These are phyloP conservation scores for Candida mesenterica DNA, from an alignment of 1,139 yeast species.

Conservation along the genomic window DNA sequence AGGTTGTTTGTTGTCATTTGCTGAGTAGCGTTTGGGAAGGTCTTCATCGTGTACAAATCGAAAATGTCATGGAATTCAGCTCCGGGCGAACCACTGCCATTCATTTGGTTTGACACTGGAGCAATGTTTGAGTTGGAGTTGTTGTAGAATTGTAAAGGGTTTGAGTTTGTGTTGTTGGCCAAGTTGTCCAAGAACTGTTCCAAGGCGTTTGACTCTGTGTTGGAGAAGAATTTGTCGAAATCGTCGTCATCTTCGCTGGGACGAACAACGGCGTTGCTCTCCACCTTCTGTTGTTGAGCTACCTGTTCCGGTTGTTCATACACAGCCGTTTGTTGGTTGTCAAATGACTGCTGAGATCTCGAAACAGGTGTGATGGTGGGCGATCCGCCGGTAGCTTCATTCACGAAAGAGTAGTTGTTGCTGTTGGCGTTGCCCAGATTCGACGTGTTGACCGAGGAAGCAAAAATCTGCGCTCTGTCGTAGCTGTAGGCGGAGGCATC, in stretches of 20 bases:
- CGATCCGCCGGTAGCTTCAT: background rate
- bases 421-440: conserved; percentile 1
- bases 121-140: conserved; percentile 9
- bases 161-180: conserved; percentile 29
- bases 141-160: conserved; percentile 35
- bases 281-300: background rate
- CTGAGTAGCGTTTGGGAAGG: conserved; percentile 11
- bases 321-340: background rate
- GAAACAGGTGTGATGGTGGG: background rate
- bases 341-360: background rate
- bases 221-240: conserved; percentile 45
- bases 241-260: conserved; percentile 29
- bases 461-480: conserved; percentile 13
- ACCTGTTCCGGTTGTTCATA: background rate
- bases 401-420: conserved; percentile 1
- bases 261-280: too few relatives aligned
- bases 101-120: too few relatives aligned
- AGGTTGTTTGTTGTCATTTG: conserved; percentile 6
- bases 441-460: conserved; percentile 3
- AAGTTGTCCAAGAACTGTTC: conserved; percentile 46
- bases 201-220: conserved; percentile 45
- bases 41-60: conserved; percentile 34
- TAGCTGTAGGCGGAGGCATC: conserved; percentile 11
- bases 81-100: conserved; percentile 8
- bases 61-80: conserved; percentile 20